Evolutionary conservation across 176 grass and related monocot genomes (phyloP).

Genomic region (Triticum aestivum): DNA sequence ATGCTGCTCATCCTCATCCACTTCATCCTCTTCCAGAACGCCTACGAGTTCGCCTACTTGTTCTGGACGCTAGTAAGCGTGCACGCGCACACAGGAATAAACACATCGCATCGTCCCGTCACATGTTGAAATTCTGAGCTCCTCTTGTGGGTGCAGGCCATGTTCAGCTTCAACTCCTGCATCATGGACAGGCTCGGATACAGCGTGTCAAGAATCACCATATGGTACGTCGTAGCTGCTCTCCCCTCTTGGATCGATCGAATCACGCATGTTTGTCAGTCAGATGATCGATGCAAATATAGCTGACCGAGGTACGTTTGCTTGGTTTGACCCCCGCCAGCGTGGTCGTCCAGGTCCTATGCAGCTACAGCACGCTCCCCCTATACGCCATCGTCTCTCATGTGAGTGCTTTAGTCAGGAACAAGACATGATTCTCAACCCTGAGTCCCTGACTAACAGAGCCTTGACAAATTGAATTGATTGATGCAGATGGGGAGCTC

Average conservation of each 20-base stretch:
- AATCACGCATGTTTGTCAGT: background rate
- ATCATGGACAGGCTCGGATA: constrained; percentile 48
- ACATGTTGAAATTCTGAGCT: too few relatives aligned
- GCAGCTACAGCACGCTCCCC: constrained; percentile 84
- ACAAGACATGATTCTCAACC: background rate
- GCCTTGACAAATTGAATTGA: background rate
- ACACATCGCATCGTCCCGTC: too few relatives aligned
- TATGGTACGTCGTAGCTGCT: constrained; percentile 30
- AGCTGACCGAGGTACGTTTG: background rate
- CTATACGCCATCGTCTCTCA: constrained; percentile 85
- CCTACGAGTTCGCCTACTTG: constrained; percentile 77
- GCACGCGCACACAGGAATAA: too few relatives aligned
- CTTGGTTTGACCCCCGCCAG: constrained; percentile 25
- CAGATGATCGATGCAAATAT: background rate
- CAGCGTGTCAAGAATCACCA: constrained; percentile 33
- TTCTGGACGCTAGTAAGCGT: constrained; percentile 63
- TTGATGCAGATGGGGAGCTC: constrained; percentile 70
- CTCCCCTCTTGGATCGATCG: background rate
- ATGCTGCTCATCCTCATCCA: constrained; percentile 63
- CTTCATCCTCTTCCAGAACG: constrained; percentile 93
- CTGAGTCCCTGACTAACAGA: background rate
- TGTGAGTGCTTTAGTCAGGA: constrained; percentile 32
- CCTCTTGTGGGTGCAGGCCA: constrained; percentile 22
- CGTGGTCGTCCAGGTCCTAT: constrained; percentile 58
- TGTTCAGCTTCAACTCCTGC: constrained; percentile 56